phyloP scores from a whole-genome alignment of 257 asterid genomes.

The Nicotiana tomentosiformis region DNA sequence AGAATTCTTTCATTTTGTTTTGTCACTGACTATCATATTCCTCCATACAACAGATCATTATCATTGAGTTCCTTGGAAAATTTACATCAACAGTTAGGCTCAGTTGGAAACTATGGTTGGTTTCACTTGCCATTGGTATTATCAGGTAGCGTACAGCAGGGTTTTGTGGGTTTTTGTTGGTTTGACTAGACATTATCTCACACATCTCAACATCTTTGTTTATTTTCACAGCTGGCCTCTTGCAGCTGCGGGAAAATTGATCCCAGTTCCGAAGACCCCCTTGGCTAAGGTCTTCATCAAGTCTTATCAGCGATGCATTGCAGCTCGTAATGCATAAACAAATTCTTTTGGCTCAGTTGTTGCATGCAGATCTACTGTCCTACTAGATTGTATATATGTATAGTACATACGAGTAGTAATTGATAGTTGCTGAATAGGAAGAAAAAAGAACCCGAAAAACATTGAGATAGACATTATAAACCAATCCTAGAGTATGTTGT shows the following conservation, averaged over 20 bases:
- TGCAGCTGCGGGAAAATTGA: constrained; percentile 65
- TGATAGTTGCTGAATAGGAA: neutral
- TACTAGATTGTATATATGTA: neutral
- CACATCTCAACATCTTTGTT: neutral
- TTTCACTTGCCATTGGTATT: constrained; percentile 57
- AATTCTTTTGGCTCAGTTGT: neutral
- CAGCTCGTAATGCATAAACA: constrained; percentile 35
- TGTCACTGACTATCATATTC: constrained; percentile 9
- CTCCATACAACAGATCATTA: constrained; percentile 44
- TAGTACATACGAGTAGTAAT: neutral
- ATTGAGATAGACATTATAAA: neutral
- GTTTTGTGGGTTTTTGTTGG: neutral
- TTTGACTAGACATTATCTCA: neutral
- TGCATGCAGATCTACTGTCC: neutral
- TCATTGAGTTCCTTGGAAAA: constrained; percentile 74
- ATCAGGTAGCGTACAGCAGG: constrained; percentile 41
- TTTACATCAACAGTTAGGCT: constrained; percentile 59
- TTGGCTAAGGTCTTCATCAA: constrained; percentile 62
- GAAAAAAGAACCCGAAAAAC: neutral
- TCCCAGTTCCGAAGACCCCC: constrained; percentile 87
- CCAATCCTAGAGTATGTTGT: neutral
- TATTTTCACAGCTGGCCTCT: constrained; percentile 82
- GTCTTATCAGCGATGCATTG: constrained; percentile 66
- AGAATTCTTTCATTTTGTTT: neutral
- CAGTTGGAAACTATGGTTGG: constrained; percentile 49